phyloP scores from a whole-genome alignment of 306 rosid genomes.

The Pyrus betulifolia region DNA sequence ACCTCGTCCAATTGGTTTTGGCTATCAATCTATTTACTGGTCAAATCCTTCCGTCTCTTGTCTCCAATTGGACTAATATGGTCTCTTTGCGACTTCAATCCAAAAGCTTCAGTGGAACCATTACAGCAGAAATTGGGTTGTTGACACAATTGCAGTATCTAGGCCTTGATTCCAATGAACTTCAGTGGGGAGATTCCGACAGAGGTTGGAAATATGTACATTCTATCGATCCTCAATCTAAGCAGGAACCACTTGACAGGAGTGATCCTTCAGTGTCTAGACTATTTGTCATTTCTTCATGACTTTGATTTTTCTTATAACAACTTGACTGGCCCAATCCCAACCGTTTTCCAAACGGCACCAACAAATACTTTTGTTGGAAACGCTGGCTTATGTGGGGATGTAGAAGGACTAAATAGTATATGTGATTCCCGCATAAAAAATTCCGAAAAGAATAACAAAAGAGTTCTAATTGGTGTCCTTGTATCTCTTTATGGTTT shows the following conservation, averaged over 20 bases:
- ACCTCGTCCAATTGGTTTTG: conserved; percentile 18
- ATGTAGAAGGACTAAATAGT: not conserved
- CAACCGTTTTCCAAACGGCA: conserved; percentile 6
- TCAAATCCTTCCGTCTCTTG: not conserved
- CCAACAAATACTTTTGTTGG: not conserved
- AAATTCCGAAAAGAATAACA: too few relatives aligned
- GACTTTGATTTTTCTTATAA: conserved; percentile 46
- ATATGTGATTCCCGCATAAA: not conserved
- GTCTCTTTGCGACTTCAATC: not conserved
- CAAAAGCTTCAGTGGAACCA: not conserved
- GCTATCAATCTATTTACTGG: conserved; percentile 43
- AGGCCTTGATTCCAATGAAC: conserved; percentile 22
- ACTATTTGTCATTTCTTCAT: conserved; percentile 9
- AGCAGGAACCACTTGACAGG: conserved; percentile 19
- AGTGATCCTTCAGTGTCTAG: conserved; percentile 21
- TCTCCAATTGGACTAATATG: too few relatives aligned
- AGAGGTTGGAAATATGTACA: too few relatives aligned
- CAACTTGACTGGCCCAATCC: conserved; percentile 40
- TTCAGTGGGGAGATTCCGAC: conserved; percentile 25
- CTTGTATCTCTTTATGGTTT: too few relatives aligned
- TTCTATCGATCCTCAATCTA: not conserved
- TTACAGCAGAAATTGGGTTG: not conserved
- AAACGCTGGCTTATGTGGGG: conserved; percentile 6
- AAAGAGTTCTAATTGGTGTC: too few relatives aligned
- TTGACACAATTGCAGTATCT: not conserved